These are phyloP conservation scores for Aspergillus floridensis DNA, from an alignment of 2,329 filamentous ascomycete species.

Conservation along the genomic window DNA sequence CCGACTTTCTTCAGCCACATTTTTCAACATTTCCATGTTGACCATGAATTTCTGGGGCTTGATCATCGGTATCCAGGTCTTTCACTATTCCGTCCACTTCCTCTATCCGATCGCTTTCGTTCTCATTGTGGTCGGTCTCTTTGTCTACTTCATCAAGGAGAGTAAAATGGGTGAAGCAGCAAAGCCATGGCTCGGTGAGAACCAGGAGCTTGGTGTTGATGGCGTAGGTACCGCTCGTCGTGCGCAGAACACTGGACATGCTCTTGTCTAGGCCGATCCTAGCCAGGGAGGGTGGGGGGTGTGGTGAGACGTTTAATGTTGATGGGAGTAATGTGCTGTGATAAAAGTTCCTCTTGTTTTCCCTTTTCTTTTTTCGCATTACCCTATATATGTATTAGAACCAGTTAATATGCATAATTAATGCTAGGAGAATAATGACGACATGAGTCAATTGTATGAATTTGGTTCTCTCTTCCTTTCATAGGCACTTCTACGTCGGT, in stretches of 20 bases:
- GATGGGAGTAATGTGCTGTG: neutral
- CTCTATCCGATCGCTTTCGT: conserved; percentile 97
- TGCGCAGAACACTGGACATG: conserved; percentile 7
- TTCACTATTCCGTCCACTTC: conserved; percentile 75
- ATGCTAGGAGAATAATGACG: neutral
- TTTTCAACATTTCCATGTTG: conserved; percentile 91
- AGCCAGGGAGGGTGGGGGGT: neutral
- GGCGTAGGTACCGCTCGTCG: conserved; percentile 7
- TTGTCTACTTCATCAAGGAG: conserved; percentile 82
- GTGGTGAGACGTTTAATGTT: neutral
- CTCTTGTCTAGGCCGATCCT: neutral
- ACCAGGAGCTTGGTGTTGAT: conserved; percentile 73
- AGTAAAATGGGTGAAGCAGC: conserved; percentile 77
- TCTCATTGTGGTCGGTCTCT: conserved; percentile 78
- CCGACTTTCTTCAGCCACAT: conserved; percentile 85
- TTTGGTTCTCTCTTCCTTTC: too few relatives aligned
- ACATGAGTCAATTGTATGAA: neutral
- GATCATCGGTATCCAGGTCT: conserved; percentile 83
- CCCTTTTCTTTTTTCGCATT: neutral
- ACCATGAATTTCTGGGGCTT: conserved; percentile 97
- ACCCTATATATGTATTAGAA: neutral
- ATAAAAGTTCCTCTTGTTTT: neutral
- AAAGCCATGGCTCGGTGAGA: conserved; percentile 89
- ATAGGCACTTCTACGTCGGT: too few relatives aligned
- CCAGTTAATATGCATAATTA: neutral